Conservation (phyloP, 768 basidiomycete genomes). For the Xerocomus potaroensis region DNA sequence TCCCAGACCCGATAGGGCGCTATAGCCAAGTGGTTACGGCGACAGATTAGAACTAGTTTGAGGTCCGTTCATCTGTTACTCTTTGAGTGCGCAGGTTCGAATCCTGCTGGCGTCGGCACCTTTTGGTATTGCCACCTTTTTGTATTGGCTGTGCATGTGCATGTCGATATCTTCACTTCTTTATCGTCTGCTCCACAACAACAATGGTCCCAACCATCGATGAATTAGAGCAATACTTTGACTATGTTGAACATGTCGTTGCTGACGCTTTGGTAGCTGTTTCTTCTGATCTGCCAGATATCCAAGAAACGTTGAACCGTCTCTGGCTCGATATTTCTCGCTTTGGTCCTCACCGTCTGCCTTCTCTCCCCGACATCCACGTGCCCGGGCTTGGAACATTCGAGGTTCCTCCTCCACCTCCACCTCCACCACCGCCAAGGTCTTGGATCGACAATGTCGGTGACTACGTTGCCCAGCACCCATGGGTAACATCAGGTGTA, state of each 20-base stretch:
- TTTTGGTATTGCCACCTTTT: slow-evolving; percentile 1
- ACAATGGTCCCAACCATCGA: slow-evolving; percentile 46
- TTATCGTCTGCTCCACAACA: too few relatives aligned
- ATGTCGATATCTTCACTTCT: slow-evolving; percentile 1
- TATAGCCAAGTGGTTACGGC: slow-evolving; percentile 80
- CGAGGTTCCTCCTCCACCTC: slow-evolving; percentile 59
- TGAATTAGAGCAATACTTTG: slow-evolving; percentile 67
- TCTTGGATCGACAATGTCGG: slow-evolving; percentile 44
- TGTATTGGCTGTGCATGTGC: slow-evolving; percentile 11
- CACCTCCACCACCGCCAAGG: slow-evolving; percentile 52
- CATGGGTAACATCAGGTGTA: slow-evolving; percentile 55
- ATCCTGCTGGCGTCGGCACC: slow-evolving; percentile 56
- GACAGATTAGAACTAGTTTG: slow-evolving; percentile 62
- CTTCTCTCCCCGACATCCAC: slow-evolving; percentile 46
- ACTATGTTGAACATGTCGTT: slow-evolving; percentile 60
- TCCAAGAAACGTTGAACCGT: slow-evolving; percentile 61
- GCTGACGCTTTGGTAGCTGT: slow-evolving; percentile 51
- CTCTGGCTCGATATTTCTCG: slow-evolving; percentile 79
- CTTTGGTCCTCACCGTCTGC: slow-evolving; percentile 59
- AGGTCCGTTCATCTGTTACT: slow-evolving; percentile 48
- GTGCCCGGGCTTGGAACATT: slow-evolving; percentile 68
- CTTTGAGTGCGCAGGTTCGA: slow-evolving; percentile 69
- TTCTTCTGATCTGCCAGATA: slow-evolving; percentile 55
- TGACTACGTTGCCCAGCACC: slow-evolving; percentile 55
- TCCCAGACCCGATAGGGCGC: slow-evolving; percentile 48